Evolutionary conservation across 2,329 filamentous ascomycete species (phyloP).

Genomic region (Venturia oleaginea): DNA sequence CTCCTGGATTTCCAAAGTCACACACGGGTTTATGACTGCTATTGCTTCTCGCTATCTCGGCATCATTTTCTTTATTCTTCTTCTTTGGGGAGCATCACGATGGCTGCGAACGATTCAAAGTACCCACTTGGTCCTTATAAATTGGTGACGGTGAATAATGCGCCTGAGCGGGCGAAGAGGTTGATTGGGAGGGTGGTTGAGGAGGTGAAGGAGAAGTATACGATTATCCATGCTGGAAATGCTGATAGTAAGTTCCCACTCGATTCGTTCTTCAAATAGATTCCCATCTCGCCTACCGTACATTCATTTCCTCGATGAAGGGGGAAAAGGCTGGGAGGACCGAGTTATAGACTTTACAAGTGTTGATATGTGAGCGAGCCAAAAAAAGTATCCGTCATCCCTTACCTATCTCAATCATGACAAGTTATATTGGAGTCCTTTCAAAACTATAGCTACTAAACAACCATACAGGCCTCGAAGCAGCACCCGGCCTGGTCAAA

Average conservation of each 20-base stretch:
- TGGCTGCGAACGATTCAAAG: neutral
- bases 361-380: no score
- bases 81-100: neutral
- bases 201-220: constrained; percentile 53
- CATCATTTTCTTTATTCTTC: neutral
- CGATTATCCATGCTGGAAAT: constrained; percentile 54
- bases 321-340: no score
- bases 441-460: no score
- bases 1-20: no score
- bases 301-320: no score
- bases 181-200: constrained; percentile 54
- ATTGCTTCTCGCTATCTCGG: neutral
- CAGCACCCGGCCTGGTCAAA: neutral
- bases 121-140: constrained; percentile 23
- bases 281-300: no score
- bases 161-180: constrained; percentile 53
- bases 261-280: no score
- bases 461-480: neutral
- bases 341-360: no score
- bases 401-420: no score
- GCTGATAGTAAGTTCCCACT: constrained; percentile 49
- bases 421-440: no score
- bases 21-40: no score
- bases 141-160: constrained; percentile 60
- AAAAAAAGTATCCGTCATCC: no score